phyloP scores from a whole-genome alignment of 2,329 filamentous ascomycete species.

The Pyrenophora graminea region DNA sequence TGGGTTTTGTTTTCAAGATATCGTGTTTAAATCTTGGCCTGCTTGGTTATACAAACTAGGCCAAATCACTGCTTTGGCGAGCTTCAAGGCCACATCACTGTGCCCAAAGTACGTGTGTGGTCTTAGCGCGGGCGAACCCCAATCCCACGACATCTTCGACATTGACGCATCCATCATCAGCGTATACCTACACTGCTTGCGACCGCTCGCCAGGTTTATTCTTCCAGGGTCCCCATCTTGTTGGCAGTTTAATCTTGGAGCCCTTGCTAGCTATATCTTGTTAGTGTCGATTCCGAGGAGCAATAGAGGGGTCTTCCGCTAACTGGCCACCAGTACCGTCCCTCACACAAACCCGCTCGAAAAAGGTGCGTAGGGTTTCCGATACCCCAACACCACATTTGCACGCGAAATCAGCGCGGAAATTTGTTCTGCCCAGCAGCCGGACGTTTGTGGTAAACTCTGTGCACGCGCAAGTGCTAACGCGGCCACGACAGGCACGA shows the following conservation, averaged over 20 bases:
- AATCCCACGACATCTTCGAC: constrained; percentile 31
- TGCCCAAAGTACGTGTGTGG: constrained; percentile 27
- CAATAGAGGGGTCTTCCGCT: constrained; percentile 41
- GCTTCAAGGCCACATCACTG: constrained; percentile 40
- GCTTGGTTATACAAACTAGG: constrained; percentile 14
- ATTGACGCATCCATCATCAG: constrained; percentile 25
- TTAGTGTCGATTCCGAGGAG: constrained; percentile 30
- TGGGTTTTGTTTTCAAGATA: background rate
- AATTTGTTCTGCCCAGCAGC: background rate
- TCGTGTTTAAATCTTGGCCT: background rate
- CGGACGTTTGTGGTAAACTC: constrained; percentile 1
- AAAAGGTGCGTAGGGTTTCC: constrained; percentile 38
- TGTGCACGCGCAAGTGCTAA: constrained; percentile 18
- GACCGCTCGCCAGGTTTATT: constrained; percentile 8
- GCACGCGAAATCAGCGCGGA: background rate
- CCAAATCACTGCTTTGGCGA: constrained; percentile 29
- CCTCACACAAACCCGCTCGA: constrained; percentile 32
- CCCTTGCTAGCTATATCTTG: constrained; percentile 20
- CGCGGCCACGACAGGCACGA: constrained; percentile 19
- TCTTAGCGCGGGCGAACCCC: constrained; percentile 43
- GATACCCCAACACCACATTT: constrained; percentile 12
- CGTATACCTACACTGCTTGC: constrained; percentile 12
- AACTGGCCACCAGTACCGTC: constrained; percentile 38
- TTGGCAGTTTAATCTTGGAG: constrained; percentile 15
- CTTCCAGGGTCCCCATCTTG: constrained; percentile 10